phyloP scores from a whole-genome alignment of 257 asterid genomes.

The Solanum chiquidenum region DNA sequence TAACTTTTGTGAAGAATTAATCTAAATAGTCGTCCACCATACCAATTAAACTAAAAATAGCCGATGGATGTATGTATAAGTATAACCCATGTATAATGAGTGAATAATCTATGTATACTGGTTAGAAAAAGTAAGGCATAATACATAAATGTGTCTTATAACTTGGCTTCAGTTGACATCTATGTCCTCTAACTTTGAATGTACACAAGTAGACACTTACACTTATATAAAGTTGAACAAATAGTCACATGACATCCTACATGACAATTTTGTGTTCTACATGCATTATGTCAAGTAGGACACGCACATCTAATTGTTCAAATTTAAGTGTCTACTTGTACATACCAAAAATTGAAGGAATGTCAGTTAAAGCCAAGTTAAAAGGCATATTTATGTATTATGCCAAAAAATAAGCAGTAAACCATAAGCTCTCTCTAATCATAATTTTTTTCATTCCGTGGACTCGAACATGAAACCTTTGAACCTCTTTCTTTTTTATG shows the following conservation, averaged over 20 bases:
- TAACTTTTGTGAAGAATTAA: background rate
- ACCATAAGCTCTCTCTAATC: background rate
- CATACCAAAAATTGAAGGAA: background rate
- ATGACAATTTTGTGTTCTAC: background rate
- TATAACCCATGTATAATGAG: background rate
- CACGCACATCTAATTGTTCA: background rate
- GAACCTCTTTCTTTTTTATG: background rate
- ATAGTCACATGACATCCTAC: background rate
- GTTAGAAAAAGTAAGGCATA: background rate
- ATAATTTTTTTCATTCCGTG: background rate
- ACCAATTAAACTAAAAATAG: background rate
- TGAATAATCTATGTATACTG: background rate
- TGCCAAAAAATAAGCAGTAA: background rate
- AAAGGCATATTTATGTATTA: background rate
- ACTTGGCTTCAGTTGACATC: background rate
- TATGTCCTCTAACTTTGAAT: background rate
- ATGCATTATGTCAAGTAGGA: background rate
- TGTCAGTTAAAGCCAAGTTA: too few relatives aligned
- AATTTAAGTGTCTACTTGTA: background rate
- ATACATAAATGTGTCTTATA: background rate
- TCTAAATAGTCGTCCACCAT: background rate
- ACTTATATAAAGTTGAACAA: background rate
- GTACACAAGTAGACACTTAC: background rate
- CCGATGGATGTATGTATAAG: too few relatives aligned
- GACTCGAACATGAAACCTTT: background rate